Evolutionary conservation across 495 filamentous ascomycete genomes (phyloP).

Genomic region (Aspergillus homomorphus): DNA sequence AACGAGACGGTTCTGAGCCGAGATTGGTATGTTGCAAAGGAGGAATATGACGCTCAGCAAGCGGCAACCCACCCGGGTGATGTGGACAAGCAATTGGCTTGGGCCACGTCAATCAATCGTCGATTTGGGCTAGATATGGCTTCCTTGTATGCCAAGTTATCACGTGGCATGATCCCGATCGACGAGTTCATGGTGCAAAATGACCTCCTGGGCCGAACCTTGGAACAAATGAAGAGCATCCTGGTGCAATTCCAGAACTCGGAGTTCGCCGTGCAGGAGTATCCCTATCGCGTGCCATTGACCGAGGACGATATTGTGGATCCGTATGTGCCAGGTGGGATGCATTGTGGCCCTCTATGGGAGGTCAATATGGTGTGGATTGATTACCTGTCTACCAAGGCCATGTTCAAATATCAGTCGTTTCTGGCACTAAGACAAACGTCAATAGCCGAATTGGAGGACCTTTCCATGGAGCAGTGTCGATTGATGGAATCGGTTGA

Average conservation of each 20-base stretch:
- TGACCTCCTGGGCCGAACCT: constrained; percentile 47
- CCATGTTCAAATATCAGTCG: constrained; percentile 78
- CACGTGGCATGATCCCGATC: constrained; percentile 58
- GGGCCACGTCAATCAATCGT: constrained; percentile 61
- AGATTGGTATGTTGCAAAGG: constrained; percentile 73
- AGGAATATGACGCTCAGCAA: constrained; percentile 60
- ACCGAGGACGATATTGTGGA: constrained; percentile 65
- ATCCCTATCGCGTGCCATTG: constrained; percentile 47
- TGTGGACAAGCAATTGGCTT: constrained; percentile 62
- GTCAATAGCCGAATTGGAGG: constrained; percentile 49
- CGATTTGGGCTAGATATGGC: constrained; percentile 79
- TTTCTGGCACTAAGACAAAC: constrained; percentile 50
- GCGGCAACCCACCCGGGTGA: constrained; percentile 58
- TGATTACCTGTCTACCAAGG: constrained; percentile 72
- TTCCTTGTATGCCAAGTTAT: constrained; percentile 65
- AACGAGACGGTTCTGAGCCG: constrained; percentile 68
- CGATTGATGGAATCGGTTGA: constrained; percentile 76
- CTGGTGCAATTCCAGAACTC: constrained; percentile 60
- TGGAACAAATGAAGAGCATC: constrained; percentile 54
- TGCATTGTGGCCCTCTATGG: constrained; percentile 69
- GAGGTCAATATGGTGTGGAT: constrained; percentile 68
- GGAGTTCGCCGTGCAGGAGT: constrained; percentile 56
- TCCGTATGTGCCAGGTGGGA: constrained; percentile 62
- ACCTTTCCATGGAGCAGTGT: constrained; percentile 65
- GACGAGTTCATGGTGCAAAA: constrained; percentile 65